Conservation (phyloP, 2,329 filamentous ascomycete species). For the Clarireedia homoeocarpa region DNA sequence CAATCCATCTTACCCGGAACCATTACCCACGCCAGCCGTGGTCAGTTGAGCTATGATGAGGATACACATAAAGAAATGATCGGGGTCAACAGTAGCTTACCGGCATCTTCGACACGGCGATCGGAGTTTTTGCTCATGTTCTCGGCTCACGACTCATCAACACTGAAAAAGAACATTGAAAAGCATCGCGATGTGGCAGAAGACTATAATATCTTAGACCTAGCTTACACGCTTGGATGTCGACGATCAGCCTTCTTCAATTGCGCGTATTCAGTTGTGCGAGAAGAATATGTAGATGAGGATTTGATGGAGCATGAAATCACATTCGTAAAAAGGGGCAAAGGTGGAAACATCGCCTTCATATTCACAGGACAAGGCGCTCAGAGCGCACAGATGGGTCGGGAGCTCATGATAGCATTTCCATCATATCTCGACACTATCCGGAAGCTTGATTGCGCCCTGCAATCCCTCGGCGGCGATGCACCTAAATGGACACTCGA, state of each 20-base stretch:
- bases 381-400: conserved; percentile 24
- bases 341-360: neutral
- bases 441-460: neutral
- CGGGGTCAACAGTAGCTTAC: neutral
- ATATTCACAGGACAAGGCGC: conserved; percentile 28
- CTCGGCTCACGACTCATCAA: conserved; percentile 4
- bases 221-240: neutral
- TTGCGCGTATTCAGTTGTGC: conserved; percentile 1
- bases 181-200: neutral
- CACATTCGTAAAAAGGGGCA: conserved; percentile 1
- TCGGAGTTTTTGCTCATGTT: neutral
- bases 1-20: neutral
- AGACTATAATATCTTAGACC: neutral
- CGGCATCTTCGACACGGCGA: neutral
- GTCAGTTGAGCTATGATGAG: neutral
- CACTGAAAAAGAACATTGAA: conserved; percentile 1
- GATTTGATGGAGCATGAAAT: conserved; percentile 1
- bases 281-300: neutral
- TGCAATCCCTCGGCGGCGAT: conserved; percentile 1
- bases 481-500: conserved; percentile 11
- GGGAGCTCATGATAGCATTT: conserved; percentile 10
- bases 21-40: neutral
- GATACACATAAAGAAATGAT: neutral
- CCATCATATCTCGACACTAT: conserved; percentile 17
- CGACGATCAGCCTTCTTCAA: neutral